Evolutionary conservation across 495 filamentous ascomycete species (phyloP), one percentile per base, ranked within the genome.

Genomic region (Penicillium coprophilum): DNA sequence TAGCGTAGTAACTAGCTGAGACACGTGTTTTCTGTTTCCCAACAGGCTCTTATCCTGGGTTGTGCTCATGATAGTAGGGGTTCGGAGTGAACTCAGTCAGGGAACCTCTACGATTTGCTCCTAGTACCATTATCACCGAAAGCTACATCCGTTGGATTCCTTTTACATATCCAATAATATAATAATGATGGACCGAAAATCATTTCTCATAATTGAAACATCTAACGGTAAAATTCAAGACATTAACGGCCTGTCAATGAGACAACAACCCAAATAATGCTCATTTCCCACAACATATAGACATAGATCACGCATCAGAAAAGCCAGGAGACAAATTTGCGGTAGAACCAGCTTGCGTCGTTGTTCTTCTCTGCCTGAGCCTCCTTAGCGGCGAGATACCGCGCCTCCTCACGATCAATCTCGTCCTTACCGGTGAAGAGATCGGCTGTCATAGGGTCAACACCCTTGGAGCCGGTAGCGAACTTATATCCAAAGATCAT

Each of bases 351-450:
- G 24, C 64, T 61, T 0, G 70, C 71, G 15, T 68, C 56, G 4
- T 62, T 54, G 3, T 70, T 67, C 50, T 73, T 73, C 6, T 70
- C 71, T 45, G 69, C 69, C 66, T 75, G 71, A 11, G 73, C 79
- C 0, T 75, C 79, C 69, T 87, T 61, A 31, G 59, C 57, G 4
- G 82, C 85, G 32, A 91, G 58, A 69, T 85, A 91, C 60, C n/a
- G 85, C 28, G 78, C 80, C 69, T 93, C 89, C 59, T 91, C 85
- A 20, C 80, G 74, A 71, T 91, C 89, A 60, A 92, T 89, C 59
- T 76, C 78, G 28, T 85, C 86, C 71, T 90, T 91, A 34, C 87
- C 89, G 7, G 76, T 77, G 68, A 80, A 89, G 56, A 92, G 72
- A 77, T 92, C 87, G 17, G 82, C 87, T 32, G 79, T 70, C 43